Conservation (phyloP, 2,329 filamentous ascomycete genomes). For the Colletotrichum sp. region DNA sequence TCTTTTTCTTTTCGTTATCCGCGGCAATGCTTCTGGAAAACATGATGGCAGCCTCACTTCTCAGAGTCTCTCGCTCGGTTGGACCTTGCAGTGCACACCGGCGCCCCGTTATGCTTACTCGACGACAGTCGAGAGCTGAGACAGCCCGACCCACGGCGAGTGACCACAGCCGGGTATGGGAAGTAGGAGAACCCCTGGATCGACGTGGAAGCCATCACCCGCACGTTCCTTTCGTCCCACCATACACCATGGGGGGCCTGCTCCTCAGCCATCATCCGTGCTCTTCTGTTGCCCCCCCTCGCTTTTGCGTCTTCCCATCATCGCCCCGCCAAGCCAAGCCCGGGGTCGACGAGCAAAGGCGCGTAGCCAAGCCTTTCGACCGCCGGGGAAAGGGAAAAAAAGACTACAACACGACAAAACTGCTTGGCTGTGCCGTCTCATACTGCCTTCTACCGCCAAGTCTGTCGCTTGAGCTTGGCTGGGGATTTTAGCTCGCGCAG, state of each 20-base stretch:
- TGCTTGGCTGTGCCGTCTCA: conserved; percentile 7
- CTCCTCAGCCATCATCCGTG: neutral
- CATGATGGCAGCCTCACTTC: neutral
- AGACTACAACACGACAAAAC: neutral
- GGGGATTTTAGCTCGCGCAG: neutral
- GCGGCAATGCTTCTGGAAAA: neutral
- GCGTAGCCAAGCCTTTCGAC: neutral
- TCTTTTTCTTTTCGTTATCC: neutral
- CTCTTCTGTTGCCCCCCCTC: neutral
- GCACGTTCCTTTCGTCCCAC: neutral
- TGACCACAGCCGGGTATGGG: neutral
- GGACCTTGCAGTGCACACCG: neutral
- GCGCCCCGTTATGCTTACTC: neutral
- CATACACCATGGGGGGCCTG: neutral
- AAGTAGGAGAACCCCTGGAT: neutral
- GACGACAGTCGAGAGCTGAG: neutral
- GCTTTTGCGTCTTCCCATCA: neutral
- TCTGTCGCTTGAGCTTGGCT: neutral
- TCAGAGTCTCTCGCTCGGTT: neutral
- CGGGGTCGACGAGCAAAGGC: neutral
- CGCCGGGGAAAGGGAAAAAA: neutral
- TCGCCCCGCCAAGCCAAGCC: conserved; percentile 6
- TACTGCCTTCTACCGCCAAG: neutral
- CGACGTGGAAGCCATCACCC: neutral
- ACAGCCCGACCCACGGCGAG: neutral